Evolutionary conservation across 1,284 basidiomycete genomes (phyloP).

Genomic region (Veloboletus limbatus): DNA sequence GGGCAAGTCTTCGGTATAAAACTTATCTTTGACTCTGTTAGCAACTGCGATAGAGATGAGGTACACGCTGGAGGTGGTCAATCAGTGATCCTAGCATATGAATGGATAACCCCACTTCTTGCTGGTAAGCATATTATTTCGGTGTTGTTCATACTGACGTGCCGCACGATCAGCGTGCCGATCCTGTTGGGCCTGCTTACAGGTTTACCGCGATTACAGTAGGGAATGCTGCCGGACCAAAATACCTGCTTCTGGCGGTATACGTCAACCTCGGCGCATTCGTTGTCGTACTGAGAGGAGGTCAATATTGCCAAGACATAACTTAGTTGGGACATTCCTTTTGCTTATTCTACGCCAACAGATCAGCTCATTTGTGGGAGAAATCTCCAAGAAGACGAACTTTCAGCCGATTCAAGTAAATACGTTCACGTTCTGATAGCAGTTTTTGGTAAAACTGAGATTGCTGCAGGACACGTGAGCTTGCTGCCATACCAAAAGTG

Average conservation of each 20-base stretch:
- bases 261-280: slow-evolving; percentile 67
- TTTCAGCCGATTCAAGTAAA: slow-evolving; percentile 67
- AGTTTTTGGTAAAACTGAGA: slow-evolving; percentile 69
- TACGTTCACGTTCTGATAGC: slow-evolving; percentile 63
- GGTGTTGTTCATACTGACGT: slow-evolving; percentile 71
- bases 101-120: slow-evolving; percentile 59
- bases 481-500: slow-evolving; percentile 5
- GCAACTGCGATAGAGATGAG: slow-evolving; percentile 65
- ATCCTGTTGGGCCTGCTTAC: slow-evolving; percentile 61
- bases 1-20: slow-evolving; percentile 67
- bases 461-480: slow-evolving; percentile 44
- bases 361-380: slow-evolving; percentile 6
- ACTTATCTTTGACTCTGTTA: slow-evolving; percentile 66
- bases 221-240: background rate
- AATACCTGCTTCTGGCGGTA: slow-evolving; percentile 74
- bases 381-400: slow-evolving; percentile 37
- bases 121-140: slow-evolving; percentile 71
- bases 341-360: slow-evolving; percentile 57
- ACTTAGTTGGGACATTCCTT: slow-evolving; percentile 46
- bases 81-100: slow-evolving; percentile 1
- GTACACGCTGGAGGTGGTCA: slow-evolving; percentile 50
- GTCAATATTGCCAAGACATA: slow-evolving; percentile 5
- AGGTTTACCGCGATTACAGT: slow-evolving; percentile 2
- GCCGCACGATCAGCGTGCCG: slow-evolving; percentile 70
- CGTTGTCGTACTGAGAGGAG: slow-evolving; percentile 64